phyloP scores from a whole-genome alignment of 176 grass and related monocot species.

The Calamus simplicifolius region DNA sequence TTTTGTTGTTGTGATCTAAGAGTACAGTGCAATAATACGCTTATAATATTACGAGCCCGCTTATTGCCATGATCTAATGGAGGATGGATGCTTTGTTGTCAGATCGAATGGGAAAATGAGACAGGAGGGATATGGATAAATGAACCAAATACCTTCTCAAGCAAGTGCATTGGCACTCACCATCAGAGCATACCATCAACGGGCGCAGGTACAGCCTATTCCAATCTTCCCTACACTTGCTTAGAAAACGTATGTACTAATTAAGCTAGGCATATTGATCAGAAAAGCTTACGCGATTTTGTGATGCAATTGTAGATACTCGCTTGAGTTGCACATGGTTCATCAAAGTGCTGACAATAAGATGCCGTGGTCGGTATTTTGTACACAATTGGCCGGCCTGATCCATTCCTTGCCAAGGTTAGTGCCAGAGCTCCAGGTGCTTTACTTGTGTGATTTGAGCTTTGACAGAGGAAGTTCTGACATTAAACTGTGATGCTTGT shows the following conservation, averaged over 20 bases:
- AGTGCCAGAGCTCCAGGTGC: background rate
- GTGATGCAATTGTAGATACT: constrained; percentile 19
- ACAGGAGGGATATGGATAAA: constrained; percentile 49
- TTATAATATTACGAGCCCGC: too few relatives aligned
- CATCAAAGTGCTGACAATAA: constrained; percentile 36
- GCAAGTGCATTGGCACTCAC: constrained; percentile 75
- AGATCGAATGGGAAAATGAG: constrained; percentile 36
- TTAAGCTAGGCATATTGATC: too few relatives aligned
- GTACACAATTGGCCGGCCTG: constrained; percentile 30
- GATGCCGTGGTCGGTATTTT: constrained; percentile 45
- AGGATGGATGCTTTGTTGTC: background rate
- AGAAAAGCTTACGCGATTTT: background rate
- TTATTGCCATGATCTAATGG: too few relatives aligned
- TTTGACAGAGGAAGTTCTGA: background rate
- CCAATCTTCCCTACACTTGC: background rate
- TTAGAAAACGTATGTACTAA: too few relatives aligned
- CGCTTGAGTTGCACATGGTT: constrained; percentile 70
- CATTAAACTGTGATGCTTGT: background rate
- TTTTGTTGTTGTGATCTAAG: background rate
- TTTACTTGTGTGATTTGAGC: background rate
- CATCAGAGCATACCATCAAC: constrained; percentile 66
- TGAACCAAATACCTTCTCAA: constrained; percentile 36
- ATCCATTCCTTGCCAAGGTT: constrained; percentile 43
- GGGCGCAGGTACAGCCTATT: constrained; percentile 20
- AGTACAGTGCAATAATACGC: background rate